These are phyloP conservation scores for Alternaria triticimaculans DNA, from an alignment of 2,329 filamentous ascomycete genomes.

Conservation along the genomic window DNA sequence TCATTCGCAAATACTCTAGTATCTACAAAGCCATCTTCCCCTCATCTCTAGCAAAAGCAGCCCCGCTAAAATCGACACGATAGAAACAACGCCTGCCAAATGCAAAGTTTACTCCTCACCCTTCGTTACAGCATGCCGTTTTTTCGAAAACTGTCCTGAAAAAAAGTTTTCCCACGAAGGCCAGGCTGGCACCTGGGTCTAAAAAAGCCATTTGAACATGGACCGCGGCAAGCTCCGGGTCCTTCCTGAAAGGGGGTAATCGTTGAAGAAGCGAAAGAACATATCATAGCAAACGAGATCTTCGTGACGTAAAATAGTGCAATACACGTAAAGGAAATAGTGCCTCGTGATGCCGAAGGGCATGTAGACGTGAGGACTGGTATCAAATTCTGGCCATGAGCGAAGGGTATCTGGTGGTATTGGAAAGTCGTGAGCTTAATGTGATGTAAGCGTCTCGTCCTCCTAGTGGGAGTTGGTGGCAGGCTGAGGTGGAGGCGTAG, in stretches of 20 bases:
- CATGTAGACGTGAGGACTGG: not conserved
- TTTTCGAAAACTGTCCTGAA: not conserved
- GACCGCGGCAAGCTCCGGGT: conserved; percentile 38
- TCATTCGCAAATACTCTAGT: not conserved
- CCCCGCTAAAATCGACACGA: not conserved
- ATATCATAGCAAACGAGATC: conserved; percentile 5
- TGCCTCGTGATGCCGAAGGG: not conserved
- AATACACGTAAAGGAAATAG: conserved; percentile 1
- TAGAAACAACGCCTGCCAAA: not conserved
- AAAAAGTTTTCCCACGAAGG: conserved; percentile 1
- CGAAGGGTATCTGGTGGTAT: not conserved
- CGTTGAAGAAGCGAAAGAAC: conserved; percentile 34
- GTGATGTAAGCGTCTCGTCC: not conserved
- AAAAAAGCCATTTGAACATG: conserved; percentile 36
- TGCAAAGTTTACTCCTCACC: not conserved
- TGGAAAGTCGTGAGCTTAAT: not conserved
- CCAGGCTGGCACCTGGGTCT: conserved; percentile 40
- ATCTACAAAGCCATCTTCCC: not conserved
- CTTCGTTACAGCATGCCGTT: not conserved
- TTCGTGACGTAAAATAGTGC: not conserved
- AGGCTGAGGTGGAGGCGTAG: conserved; percentile 11
- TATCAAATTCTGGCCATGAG: conserved; percentile 2
- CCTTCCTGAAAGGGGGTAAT: conserved; percentile 43
- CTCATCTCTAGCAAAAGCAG: not conserved
- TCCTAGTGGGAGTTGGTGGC: not conserved